A percentile compares a stretch with the other conserved stretches of the same genome.
These are phyloP conservation scores for Cubamyces lactineus DNA, from an alignment of 768 basidiomycete species.

Conservation along the genomic window DNA sequence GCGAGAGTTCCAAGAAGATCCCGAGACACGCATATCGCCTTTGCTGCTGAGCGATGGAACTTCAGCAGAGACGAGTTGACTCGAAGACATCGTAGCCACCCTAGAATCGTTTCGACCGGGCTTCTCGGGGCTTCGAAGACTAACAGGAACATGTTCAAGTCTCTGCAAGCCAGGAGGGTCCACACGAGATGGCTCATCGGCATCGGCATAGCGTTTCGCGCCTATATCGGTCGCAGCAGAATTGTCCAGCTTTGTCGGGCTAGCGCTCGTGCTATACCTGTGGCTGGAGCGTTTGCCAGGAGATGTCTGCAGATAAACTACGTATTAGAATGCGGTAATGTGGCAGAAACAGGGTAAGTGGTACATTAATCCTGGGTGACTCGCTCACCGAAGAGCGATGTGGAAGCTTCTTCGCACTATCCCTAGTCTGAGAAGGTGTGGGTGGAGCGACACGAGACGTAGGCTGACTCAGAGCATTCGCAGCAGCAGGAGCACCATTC, in stretches of 20 bases:
- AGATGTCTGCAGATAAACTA: background rate
- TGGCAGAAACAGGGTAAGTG: background rate
- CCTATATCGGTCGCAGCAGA: background rate
- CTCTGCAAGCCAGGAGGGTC: constrained; percentile 9
- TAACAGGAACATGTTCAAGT: background rate
- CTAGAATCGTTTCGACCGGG: constrained; percentile 3
- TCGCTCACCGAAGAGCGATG: constrained; percentile 18
- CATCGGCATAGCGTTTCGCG: background rate
- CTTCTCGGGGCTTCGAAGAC: background rate
- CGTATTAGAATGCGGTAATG: background rate
- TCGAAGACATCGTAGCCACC: constrained; percentile 18
- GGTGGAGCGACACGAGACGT: constrained; percentile 4
- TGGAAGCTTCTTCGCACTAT: background rate
- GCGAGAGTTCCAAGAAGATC: constrained; percentile 29
- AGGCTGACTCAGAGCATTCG: constrained; percentile 6
- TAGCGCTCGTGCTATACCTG: background rate
- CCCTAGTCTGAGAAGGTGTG: background rate
- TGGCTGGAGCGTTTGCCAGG: background rate
- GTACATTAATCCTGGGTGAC: constrained; percentile 16
- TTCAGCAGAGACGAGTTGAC: constrained; percentile 35
- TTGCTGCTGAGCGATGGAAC: constrained; percentile 31
- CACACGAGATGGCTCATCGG: background rate
- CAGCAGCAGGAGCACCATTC: constrained; percentile 22
- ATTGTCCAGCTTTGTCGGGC: background rate
- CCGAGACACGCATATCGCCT: constrained; percentile 31